phyloP scores from a whole-genome alignment of 1,284 basidiomycete species.

The Cystobasidium sp. region DNA sequence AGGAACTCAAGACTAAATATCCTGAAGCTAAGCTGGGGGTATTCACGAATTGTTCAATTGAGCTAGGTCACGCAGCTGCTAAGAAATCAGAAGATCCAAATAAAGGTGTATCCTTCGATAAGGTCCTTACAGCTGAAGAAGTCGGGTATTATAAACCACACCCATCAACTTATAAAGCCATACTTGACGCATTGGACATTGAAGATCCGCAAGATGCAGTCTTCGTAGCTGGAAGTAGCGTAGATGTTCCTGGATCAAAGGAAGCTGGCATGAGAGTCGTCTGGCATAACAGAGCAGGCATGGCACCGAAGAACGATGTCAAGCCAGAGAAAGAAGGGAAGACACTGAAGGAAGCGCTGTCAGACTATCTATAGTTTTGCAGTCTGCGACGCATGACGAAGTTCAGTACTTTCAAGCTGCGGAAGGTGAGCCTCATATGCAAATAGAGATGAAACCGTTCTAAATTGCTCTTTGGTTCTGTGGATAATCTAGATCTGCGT shows the following conservation, averaged over 20 bases:
- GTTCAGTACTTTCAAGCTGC: background rate
- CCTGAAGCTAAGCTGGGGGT: conserved; percentile 20
- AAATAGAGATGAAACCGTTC: too few relatives aligned
- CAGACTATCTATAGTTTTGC: background rate
- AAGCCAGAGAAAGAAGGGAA: conserved; percentile 24
- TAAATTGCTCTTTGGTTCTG: too few relatives aligned
- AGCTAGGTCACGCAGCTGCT: conserved; percentile 11
- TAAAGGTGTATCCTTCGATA: conserved; percentile 8
- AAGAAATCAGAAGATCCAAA: conserved; percentile 9
- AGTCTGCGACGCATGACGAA: background rate
- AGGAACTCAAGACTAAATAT: conserved; percentile 5
- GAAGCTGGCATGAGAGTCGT: conserved; percentile 25
- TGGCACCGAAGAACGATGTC: conserved; percentile 4
- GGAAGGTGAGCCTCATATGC: too few relatives aligned
- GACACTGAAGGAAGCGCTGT: conserved; percentile 14
- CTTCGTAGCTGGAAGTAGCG: conserved; percentile 21
- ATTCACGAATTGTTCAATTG: conserved; percentile 19
- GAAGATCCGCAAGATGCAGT: conserved; percentile 5
- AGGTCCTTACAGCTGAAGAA: conserved; percentile 19
- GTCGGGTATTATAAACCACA: conserved; percentile 19
- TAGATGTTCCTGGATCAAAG: conserved; percentile 18
- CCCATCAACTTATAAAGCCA: conserved; percentile 11
- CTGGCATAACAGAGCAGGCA: conserved; percentile 15
- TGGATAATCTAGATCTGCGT: background rate
- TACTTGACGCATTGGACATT: conserved; percentile 17